Base-by-base conservation (phyloP, 495 filamentous ascomycete genomes). In the Penicillium malachiteum region DNA sequence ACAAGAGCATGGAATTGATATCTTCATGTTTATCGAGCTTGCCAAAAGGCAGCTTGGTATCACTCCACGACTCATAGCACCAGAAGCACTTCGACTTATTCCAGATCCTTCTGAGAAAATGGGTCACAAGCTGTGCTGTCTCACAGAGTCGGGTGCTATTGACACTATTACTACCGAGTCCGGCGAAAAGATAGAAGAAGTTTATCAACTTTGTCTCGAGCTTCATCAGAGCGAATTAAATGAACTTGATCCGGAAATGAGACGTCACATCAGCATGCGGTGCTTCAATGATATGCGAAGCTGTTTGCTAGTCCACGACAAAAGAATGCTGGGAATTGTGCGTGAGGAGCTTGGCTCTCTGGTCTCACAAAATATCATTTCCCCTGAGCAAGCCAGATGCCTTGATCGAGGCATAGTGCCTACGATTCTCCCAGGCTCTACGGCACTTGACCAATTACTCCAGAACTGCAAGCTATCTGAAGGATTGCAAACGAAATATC, bases 231-330 rank as follows among this genome's bases (percentile, higher is more conserved):
- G 63, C 7, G 77, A 80, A 52, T 44, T 80, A 5, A 50, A 50
- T 33, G 55, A 30, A n/a, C 35, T 80, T 4, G 12, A 40, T 3
- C 46, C 50, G 0, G 70, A 76, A 18, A 58, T 76, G 45, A 59
- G 67, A 10, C 67, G 54, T 0, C 59, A 75, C 18, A 13, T 77
- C n/a, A 66, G 65, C n/a, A 40, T 65, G 6, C 55, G 66, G 7
- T 74, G 76, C 52, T 70, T 69, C 46, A 78, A 79, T 35, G 73
- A 79, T 48, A 62, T 79, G 41, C 69, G 75, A 7, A 75, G 69
- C 10, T 60, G 78, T 8, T 63, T 74, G 3, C 65, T 79, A 3
- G 61, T 67, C 7, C 77, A 78, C 51, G 77, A 78, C 53, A 79
- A 79, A 56, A 63, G 77, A 4, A 75, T 79, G 66, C 61, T 79